Conservation (phyloP, 345 rosid species). For the Moricandia moricandioides region DNA sequence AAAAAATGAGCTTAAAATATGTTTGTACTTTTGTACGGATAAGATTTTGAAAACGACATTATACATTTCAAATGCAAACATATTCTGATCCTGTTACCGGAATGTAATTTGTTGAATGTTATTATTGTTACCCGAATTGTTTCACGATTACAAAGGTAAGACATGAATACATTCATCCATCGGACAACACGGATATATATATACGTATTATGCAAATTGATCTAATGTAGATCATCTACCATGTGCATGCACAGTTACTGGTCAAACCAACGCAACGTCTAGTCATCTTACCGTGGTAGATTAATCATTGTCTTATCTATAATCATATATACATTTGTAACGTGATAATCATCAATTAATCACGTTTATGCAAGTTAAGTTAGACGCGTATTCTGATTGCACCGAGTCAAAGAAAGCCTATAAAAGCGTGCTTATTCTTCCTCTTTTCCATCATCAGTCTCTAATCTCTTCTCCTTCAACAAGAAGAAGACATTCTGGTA, state of each 20-base stretch:
- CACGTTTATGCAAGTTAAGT: not conserved
- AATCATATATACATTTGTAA: not conserved
- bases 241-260: slow-evolving; percentile 10
- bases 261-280: slow-evolving; percentile 12
- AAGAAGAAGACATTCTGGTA: slow-evolving; percentile 14
- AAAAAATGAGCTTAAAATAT: not conserved
- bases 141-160: slow-evolving; percentile 1
- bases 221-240: not conserved
- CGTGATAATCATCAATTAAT: not conserved
- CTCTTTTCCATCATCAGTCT: not conserved
- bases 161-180: not conserved
- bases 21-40: not conserved
- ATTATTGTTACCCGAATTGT: not conserved
- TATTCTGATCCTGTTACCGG: not conserved
- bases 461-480: not conserved
- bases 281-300: slow-evolving; percentile 21
- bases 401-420: slow-evolving; percentile 27
- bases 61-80: not conserved
- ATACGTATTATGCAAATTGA: not conserved
- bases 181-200: not conserved
- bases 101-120: not conserved
- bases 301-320: not conserved
- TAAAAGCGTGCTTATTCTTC: slow-evolving; percentile 7
- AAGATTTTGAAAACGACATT: not conserved
- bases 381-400: not conserved